These are phyloP conservation scores for Cichorium intybus DNA, from an alignment of 140 eudicot genomes.

Conservation along the genomic window DNA sequence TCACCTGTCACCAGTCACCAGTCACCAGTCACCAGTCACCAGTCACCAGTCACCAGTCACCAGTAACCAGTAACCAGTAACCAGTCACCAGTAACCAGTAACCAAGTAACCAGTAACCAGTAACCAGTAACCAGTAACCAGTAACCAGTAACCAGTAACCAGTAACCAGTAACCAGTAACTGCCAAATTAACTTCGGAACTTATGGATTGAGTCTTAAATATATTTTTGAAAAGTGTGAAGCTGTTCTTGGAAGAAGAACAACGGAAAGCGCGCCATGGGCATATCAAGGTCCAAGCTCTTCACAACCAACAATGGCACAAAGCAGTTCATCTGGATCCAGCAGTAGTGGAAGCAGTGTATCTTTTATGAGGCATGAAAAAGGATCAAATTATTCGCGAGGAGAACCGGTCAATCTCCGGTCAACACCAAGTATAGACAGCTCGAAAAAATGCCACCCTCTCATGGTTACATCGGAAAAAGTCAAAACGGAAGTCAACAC, in stretches of 20 bases:
- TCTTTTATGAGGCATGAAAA: conserved; percentile 32
- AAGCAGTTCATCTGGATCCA: conserved; percentile 32
- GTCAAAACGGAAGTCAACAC: conserved; percentile 29
- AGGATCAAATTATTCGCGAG: conserved; percentile 26
- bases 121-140: too few species aligned
- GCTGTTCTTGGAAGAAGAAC: conserved; percentile 41
- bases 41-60: too few species aligned
- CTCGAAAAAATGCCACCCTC: conserved; percentile 20
- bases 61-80: too few species aligned
- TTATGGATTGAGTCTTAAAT: conserved; percentile 5
- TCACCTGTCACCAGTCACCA: too few species aligned
- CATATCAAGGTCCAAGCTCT: conserved; percentile 39
- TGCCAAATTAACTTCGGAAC: conserved; percentile 3
- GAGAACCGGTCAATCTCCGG: conserved; percentile 27
- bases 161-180: too few species aligned
- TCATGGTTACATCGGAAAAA: conserved; percentile 20
- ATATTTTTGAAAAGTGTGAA: conserved; percentile 30
- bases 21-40: too few species aligned
- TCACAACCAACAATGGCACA: conserved; percentile 30
- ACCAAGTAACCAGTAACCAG: background rate
- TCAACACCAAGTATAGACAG: conserved; percentile 22
- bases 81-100: too few species aligned
- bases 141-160: too few species aligned
- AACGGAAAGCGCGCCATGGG: conserved; percentile 27
- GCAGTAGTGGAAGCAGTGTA: conserved; percentile 23